phyloP scores from a whole-genome alignment of 495 filamentous ascomycete genomes.

The Penicillium silybi region DNA sequence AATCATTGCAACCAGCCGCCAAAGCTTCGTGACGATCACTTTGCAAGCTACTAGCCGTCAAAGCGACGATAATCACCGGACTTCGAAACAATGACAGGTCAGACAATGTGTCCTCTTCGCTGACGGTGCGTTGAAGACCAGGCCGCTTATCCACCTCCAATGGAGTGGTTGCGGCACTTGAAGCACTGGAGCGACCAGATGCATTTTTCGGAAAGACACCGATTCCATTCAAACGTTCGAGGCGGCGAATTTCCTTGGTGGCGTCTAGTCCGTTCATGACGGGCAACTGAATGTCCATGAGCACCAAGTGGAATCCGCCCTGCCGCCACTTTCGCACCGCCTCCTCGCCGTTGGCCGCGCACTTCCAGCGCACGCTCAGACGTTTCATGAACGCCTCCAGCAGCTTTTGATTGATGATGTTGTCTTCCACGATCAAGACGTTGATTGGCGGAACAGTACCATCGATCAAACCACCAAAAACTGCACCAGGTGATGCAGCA shows the following conservation, averaged over 20 bases:
- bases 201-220: slow-evolving; percentile 70
- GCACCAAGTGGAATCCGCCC: slow-evolving; percentile 93
- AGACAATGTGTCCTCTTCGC: slow-evolving; percentile 60
- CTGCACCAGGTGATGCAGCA: slow-evolving; percentile 28
- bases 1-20: slow-evolving; percentile 96
- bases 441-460: slow-evolving; percentile 93
- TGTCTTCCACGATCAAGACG: slow-evolving; percentile 96
- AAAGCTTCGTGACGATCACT: slow-evolving; percentile 92
- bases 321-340: slow-evolving; percentile 89
- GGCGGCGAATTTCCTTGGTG: slow-evolving; percentile 89
- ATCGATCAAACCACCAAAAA: slow-evolving; percentile 65
- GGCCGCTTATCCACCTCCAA: slow-evolving; percentile 17
- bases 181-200: slow-evolving; percentile 36
- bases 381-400: slow-evolving; percentile 95
- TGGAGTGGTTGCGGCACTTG: slow-evolving; percentile 25
- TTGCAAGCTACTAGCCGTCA: slow-evolving; percentile 90
- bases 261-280: slow-evolving; percentile 96
- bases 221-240: slow-evolving; percentile 86
- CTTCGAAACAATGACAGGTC: slow-evolving; percentile 79
- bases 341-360: slow-evolving; percentile 88
- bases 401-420: slow-evolving; percentile 91
- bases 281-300: slow-evolving; percentile 98
- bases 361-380: slow-evolving; percentile 96
- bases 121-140: slow-evolving; percentile 28
- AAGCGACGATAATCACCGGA: slow-evolving; percentile 94